phyloP scores from a whole-genome alignment of 78 protist genomes.

The Mantamonas sphyraenae region DNA sequence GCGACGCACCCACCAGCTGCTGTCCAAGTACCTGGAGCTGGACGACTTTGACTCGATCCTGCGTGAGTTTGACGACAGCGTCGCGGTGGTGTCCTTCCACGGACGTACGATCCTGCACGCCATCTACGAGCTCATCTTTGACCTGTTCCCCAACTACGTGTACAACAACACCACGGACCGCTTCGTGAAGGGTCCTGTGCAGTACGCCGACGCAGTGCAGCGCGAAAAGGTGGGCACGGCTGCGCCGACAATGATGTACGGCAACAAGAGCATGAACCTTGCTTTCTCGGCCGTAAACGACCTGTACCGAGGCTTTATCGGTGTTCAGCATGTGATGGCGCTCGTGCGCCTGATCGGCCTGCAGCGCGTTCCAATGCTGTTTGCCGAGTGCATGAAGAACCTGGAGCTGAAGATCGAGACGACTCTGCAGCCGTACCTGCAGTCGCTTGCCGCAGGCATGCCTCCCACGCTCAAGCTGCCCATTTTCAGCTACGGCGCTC shows the following conservation, averaged over 20 bases:
- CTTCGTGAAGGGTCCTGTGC: conserved; percentile 52
- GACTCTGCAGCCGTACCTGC: background rate
- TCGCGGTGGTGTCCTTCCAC: conserved; percentile 52
- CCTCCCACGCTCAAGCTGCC: conserved; percentile 21
- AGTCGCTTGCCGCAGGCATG: conserved; percentile 12
- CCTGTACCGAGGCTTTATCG: conserved; percentile 13
- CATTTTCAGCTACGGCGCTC: conserved; percentile 21
- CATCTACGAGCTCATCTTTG: conserved; percentile 45
- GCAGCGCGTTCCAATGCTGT: background rate
- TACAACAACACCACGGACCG: conserved; percentile 48
- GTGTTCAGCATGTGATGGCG: background rate
- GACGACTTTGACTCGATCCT: conserved; percentile 61
- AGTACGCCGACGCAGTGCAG: conserved; percentile 31
- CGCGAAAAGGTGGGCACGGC: conserved; percentile 36
- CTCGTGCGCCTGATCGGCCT: conserved; percentile 16
- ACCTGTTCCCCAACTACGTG: conserved; percentile 56
- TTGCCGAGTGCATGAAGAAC: conserved; percentile 1
- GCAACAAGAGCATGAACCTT: conserved; percentile 39
- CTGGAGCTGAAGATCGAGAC: conserved; percentile 21
- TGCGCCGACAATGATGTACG: conserved; percentile 35
- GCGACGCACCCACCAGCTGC: conserved; percentile 48
- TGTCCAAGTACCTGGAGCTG: conserved; percentile 33
- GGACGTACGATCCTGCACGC: conserved; percentile 63
- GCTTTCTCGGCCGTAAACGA: conserved; percentile 33
- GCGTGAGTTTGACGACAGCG: conserved; percentile 56